phyloP scores from a whole-genome alignment of 1,284 basidiomycete genomes.

The Ustilago crameri region DNA sequence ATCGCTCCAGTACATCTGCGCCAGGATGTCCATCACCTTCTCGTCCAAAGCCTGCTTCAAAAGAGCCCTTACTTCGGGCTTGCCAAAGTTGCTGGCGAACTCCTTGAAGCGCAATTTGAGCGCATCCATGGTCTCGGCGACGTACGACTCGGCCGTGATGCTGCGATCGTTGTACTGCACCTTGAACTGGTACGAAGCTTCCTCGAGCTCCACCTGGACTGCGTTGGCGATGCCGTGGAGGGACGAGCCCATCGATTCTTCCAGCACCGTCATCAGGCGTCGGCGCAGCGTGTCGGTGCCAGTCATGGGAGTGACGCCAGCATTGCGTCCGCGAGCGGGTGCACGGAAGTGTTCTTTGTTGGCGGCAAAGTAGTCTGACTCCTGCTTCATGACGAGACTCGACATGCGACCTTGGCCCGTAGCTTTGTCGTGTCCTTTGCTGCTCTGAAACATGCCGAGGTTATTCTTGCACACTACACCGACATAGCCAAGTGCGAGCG shows the following conservation, averaged over 20 bases:
- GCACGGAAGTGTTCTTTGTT: constrained; percentile 78
- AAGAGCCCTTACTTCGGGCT: constrained; percentile 85
- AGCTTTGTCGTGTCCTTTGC: constrained; percentile 50
- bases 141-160: constrained; percentile 94
- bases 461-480: constrained; percentile 82
- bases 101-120: constrained; percentile 92
- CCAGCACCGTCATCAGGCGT: constrained; percentile 93
- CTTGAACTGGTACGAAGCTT: constrained; percentile 98
- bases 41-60: constrained; percentile 94
- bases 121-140: constrained; percentile 93
- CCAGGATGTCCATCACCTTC: constrained; percentile 94
- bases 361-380: constrained; percentile 82
- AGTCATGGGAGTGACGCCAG: constrained; percentile 73
- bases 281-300: constrained; percentile 89
- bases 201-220: constrained; percentile 95
- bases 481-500: constrained; percentile 95
- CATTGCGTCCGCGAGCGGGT: constrained; percentile 71
- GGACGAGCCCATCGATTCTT: constrained; percentile 95
- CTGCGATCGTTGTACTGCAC: constrained; percentile 98
- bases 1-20: constrained; percentile 97
- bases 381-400: constrained; percentile 76
- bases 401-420: constrained; percentile 57
- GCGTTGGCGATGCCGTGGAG: constrained; percentile 95
- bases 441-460: constrained; percentile 44
- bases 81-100: constrained; percentile 84